These are phyloP conservation scores for Calonectria pauciramosa DNA, from an alignment of 2,329 filamentous ascomycete genomes.

Conservation along the genomic window DNA sequence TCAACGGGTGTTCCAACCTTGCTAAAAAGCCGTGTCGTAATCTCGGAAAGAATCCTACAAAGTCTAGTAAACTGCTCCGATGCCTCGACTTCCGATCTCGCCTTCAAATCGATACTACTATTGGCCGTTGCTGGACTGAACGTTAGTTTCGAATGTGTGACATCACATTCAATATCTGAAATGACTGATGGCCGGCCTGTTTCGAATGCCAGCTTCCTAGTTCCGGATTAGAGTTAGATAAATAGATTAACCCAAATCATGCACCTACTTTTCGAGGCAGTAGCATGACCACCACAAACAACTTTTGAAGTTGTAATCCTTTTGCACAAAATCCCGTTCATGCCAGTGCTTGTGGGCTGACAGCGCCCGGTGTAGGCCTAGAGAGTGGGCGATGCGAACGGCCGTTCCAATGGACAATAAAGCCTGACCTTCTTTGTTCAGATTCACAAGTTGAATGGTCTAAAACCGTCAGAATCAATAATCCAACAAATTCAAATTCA, in stretches of 20 bases:
- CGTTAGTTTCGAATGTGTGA: not conserved
- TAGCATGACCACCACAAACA: constrained; percentile 1
- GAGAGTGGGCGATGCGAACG: not conserved
- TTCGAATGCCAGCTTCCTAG: not conserved
- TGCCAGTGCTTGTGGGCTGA: not conserved
- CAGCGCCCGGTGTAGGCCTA: not conserved
- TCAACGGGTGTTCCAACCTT: not conserved
- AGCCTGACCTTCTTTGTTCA: not conserved
- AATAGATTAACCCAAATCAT: not conserved
- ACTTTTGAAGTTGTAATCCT: not conserved
- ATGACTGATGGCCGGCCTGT: not conserved
- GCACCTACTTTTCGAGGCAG: not conserved
- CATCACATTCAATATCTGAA: not conserved
- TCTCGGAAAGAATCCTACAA: not conserved
- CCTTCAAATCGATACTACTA: no score
- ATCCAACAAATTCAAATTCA: no score
- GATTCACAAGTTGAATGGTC: not conserved
- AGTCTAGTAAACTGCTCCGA: not conserved
- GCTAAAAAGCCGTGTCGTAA: not conserved
- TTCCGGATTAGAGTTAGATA: not conserved
- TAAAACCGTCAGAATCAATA: not conserved
- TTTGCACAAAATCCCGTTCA: not conserved
- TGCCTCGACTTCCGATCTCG: not conserved
- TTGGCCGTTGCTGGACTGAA: not conserved
- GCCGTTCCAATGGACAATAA: not conserved